Evolutionary conservation across 1,139 yeast genomes (phyloP).

Genomic region (Pichia norvegensis): DNA sequence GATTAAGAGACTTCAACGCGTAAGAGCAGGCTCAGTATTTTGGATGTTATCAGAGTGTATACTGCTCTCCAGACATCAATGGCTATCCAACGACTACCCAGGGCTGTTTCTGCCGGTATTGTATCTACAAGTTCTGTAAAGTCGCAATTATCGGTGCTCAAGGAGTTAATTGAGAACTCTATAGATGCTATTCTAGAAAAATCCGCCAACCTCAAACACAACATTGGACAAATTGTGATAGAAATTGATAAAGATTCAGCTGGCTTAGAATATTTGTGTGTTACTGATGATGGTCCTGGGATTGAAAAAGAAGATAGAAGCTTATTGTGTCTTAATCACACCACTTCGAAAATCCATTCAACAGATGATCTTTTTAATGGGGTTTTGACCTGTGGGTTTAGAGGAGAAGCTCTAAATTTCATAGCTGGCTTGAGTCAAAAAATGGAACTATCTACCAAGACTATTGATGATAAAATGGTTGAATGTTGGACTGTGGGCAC

Average conservation of each 20-base stretch:
- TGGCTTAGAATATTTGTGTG: slow-evolving; percentile 53
- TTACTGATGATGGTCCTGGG: slow-evolving; percentile 76
- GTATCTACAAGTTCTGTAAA: slow-evolving; percentile 21
- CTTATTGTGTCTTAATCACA: slow-evolving; percentile 54
- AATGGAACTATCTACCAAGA: slow-evolving; percentile 30
- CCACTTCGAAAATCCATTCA: slow-evolving; percentile 58
- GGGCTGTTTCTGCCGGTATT: slow-evolving; percentile 17
- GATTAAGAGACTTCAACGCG: too few species aligned
- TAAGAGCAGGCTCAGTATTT: not conserved
- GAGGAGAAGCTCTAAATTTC: slow-evolving; percentile 77
- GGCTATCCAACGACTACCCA: slow-evolving; percentile 22
- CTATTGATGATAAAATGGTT: slow-evolving; percentile 28
- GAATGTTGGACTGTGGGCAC: slow-evolving; percentile 31
- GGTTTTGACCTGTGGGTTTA: slow-evolving; percentile 60
- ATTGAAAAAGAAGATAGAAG: slow-evolving; percentile 51
- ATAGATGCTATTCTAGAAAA: slow-evolving; percentile 47
- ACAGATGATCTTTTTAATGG: slow-evolving; percentile 42
- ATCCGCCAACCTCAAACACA: not conserved
- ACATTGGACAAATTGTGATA: slow-evolving; percentile 50
- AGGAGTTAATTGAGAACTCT: slow-evolving; percentile 73
- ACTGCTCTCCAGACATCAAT: slow-evolving; percentile 8
- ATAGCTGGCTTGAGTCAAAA: slow-evolving; percentile 45
- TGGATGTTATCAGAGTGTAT: too few species aligned
- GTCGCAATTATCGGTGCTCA: slow-evolving; percentile 43
- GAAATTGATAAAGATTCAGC: slow-evolving; percentile 52